Base-by-base conservation (phyloP, 768 basidiomycete genomes). In the Psilocybe cubensis region DNA sequence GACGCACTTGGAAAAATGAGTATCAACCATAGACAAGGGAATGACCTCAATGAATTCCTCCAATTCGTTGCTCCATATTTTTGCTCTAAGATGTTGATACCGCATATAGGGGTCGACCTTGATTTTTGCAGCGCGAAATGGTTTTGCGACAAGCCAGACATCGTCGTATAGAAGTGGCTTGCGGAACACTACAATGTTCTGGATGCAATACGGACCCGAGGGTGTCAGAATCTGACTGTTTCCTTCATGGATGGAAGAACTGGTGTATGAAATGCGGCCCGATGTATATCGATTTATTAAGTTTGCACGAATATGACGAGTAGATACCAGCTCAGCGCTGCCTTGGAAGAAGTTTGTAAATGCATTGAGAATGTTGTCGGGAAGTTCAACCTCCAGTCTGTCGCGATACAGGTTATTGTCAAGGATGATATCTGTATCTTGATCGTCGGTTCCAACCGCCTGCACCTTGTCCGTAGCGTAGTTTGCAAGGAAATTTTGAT, bases 1-100 rank as follows among this genome's bases (percentile, higher is more conserved):
- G 27, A 23, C n/a, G 18, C 35, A 43, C 38, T 56, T 60, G n/a
- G 59, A 54, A 47, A 51, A 60, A 24, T 60, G 54, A 2, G 45
- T 28, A 12, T 27, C 25, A 45, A 60, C 29, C n/a, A 23, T 17
- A 4, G 49, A 44, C 17, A 52, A 2, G 7, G 54, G 49, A 10
- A 60, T n/a, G 8, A 52, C 43, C 25, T 52, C 50, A 14, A 60
- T 10, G 4, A 5, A 3, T 3, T 49, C 43, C 11, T 51, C 50
- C 7, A 55, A 38, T 17, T 46, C 49, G 2, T 23, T 4, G 11
- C 28, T 21, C 59, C 54, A 56, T n/a, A 60, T 42, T 20, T 52
- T 60, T 18, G 59, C 59, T 14, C 41, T 24, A 6, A 60, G 21
- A 28, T 43, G 48, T 6, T 53, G 54, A 35, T 56, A 60, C 4